Conservation (phyloP, 139 green algal species). For the Pseudopediastrum boryanum region DNA sequence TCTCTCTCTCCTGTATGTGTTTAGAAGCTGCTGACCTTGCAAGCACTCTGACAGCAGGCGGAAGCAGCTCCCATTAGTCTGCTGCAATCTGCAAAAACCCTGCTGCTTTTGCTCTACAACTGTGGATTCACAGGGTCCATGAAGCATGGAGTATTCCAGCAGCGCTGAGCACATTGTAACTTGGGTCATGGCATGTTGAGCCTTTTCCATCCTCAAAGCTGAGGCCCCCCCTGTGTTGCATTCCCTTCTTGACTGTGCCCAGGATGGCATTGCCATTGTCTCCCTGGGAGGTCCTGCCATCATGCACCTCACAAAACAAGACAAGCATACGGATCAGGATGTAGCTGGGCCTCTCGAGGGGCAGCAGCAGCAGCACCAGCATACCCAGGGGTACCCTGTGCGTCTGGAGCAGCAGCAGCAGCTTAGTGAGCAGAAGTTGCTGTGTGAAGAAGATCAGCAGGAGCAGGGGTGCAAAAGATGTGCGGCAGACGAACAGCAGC, state of each 20-base stretch:
- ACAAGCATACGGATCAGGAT: background rate
- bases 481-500: background rate
- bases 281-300: slow-evolving; percentile 22
- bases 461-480: background rate
- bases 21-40: too few relatives aligned
- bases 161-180: too few relatives aligned
- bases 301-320: slow-evolving; percentile 32
- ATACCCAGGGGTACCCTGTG: background rate
- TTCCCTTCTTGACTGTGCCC: background rate
- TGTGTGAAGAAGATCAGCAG: background rate
- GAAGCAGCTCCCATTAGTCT: background rate
- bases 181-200: too few relatives aligned
- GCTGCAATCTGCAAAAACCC: background rate
- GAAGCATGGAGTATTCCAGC: too few relatives aligned
- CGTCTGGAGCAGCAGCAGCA: background rate
- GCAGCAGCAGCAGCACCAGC: background rate
- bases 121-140: too few relatives aligned
- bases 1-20: too few relatives aligned
- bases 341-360: background rate
- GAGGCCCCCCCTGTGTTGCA: background rate
- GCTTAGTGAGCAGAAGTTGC: background rate
- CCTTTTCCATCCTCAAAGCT: too few relatives aligned
- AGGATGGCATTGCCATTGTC: slow-evolving; percentile 38
- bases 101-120: too few relatives aligned
- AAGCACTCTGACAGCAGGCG: too few relatives aligned